Evolutionary conservation across 108 stramenopile genomes (phyloP).

Genomic region (Discostella stelligeroides): DNA sequence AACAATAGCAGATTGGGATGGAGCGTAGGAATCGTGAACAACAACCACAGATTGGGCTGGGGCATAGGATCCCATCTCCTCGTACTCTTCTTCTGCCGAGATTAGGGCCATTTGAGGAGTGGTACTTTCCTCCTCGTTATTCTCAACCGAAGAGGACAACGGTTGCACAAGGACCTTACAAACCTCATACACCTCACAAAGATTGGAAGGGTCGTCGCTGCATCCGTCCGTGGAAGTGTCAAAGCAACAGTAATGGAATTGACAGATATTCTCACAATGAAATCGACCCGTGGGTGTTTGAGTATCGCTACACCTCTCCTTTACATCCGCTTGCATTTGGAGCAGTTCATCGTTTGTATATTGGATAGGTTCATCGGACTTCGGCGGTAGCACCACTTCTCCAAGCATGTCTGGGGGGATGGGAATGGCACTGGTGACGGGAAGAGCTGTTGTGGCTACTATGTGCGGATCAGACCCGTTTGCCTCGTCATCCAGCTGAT

Average conservation of each 20-base stretch:
- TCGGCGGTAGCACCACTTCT: background rate
- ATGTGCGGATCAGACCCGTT: background rate
- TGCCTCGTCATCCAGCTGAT: background rate
- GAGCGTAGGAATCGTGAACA: too few relatives aligned
- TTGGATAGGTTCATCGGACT: background rate
- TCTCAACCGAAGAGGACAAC: background rate
- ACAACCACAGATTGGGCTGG: too few relatives aligned
- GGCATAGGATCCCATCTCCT: too few relatives aligned
- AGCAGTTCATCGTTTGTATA: slow-evolving; percentile 6
- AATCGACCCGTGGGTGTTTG: background rate
- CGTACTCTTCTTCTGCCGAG: background rate
- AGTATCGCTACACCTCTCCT: background rate
- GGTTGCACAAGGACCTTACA: background rate
- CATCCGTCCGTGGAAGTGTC: background rate
- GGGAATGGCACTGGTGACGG: background rate
- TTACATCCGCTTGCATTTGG: background rate
- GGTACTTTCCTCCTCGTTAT: background rate
- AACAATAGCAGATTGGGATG: too few relatives aligned
- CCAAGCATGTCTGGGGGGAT: slow-evolving; percentile 5
- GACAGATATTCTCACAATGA: slow-evolving; percentile 5
- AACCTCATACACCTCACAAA: slow-evolving; percentile 5
- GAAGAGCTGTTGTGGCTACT: background rate
- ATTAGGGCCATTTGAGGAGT: background rate
- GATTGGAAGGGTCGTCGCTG: background rate
- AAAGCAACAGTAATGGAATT: slow-evolving; percentile 6